phyloP scores from a whole-genome alignment of 768 basidiomycete genomes.

The Tulasnella sp. region DNA sequence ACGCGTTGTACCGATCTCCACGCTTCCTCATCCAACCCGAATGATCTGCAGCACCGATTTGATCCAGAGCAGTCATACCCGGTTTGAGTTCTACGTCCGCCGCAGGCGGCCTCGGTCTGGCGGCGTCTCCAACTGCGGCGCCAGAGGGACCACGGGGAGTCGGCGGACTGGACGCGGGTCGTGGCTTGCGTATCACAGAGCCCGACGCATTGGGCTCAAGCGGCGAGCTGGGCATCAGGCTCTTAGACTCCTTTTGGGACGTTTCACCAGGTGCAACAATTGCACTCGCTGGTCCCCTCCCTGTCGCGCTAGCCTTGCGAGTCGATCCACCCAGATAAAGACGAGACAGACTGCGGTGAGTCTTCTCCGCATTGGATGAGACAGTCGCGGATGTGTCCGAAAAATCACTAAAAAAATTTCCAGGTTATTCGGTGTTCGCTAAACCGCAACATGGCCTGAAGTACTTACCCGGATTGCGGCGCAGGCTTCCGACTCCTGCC shows the following conservation, averaged over 20 bases:
- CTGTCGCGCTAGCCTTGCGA: constrained; percentile 1
- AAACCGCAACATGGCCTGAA: constrained; percentile 8
- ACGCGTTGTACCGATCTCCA: constrained; percentile 82
- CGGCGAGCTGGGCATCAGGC: background rate
- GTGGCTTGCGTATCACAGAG: too few relatives aligned
- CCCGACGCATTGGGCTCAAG: too few relatives aligned
- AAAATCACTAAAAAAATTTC: constrained; percentile 3
- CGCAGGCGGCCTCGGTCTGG: background rate
- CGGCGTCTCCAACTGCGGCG: background rate
- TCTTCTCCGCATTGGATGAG: constrained; percentile 5
- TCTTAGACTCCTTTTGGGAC: background rate
- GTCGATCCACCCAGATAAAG: constrained; percentile 5
- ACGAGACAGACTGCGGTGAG: constrained; percentile 3
- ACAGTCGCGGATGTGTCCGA: constrained; percentile 7
- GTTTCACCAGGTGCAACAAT: background rate
- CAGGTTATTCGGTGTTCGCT: background rate
- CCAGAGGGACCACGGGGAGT: background rate
- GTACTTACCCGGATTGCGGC: constrained; percentile 53
- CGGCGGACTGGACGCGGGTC: background rate
- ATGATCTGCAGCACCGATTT: constrained; percentile 86
- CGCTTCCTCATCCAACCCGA: constrained; percentile 94
- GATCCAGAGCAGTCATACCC: constrained; percentile 69
- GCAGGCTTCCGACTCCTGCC: constrained; percentile 72
- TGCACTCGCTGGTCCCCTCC: background rate
- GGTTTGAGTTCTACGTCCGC: constrained; percentile 24